These are phyloP conservation scores for Leucocoprinus birnbaumii DNA, from an alignment of 768 basidiomycete genomes.

Conservation along the genomic window DNA sequence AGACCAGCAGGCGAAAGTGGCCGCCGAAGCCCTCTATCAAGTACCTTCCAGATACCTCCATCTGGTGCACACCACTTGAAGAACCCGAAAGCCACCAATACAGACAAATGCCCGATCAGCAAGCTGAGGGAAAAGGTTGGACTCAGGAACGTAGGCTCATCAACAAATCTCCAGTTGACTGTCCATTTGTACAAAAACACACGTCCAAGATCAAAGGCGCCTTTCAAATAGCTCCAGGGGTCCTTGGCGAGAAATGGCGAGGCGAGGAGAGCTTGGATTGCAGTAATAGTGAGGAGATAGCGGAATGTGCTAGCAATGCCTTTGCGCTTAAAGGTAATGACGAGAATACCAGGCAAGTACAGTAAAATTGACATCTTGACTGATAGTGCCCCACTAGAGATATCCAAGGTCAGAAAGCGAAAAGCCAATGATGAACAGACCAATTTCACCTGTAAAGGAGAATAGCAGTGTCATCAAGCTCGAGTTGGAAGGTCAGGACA, in stretches of 20 bases:
- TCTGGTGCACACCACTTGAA: constrained; percentile 75
- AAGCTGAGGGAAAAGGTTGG: constrained; percentile 56
- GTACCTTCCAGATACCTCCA: constrained; percentile 59
- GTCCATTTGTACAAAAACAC: constrained; percentile 96
- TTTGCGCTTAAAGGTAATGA: constrained; percentile 73
- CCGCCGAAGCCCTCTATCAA: constrained; percentile 49
- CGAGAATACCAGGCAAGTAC: constrained; percentile 85
- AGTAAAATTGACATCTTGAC: constrained; percentile 94
- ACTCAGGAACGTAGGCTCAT: constrained; percentile 74
- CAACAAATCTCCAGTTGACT: constrained; percentile 93
- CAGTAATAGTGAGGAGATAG: constrained; percentile 44
- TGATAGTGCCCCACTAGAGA: constrained; percentile 70
- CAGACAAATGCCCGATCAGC: constrained; percentile 60
- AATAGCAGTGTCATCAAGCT: constrained; percentile 59
- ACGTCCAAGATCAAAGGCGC: constrained; percentile 85
- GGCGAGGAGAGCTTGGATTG: constrained; percentile 61
- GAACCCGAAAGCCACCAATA: constrained; percentile 63
- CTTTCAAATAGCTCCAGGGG: constrained; percentile 60
- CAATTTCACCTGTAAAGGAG: constrained; percentile 67
- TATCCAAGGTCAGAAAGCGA: background rate
- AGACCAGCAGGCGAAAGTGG: constrained; percentile 49
- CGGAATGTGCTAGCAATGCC: constrained; percentile 54
- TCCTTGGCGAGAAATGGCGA: constrained; percentile 65
- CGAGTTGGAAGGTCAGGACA: constrained; percentile 60
- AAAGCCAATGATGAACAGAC: background rate